Evolutionary conservation across 176 grass and related monocot genomes (phyloP), one percentile per base, ranked within the genome.

Genomic region (Carex myosuroides): DNA sequence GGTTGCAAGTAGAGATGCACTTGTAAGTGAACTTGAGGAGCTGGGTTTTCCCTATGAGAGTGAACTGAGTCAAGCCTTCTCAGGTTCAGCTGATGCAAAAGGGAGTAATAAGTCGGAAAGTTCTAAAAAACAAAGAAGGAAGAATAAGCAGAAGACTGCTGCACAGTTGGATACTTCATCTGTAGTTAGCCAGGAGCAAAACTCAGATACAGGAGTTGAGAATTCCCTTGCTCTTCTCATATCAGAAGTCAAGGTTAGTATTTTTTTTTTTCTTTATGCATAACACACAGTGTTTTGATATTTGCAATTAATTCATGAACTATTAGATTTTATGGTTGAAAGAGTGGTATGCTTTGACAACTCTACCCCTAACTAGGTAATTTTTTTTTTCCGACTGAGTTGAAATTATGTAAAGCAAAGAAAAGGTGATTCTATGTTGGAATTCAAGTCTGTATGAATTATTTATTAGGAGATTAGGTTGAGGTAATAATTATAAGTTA

Each of bases 121-220:
- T 85, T 93, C 91, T 85, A 95, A 94, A 85, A 99, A 95, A 88
- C 93, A 93, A 18, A 82, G 84, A 18, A 82, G 84, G 75, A 99
- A 94, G 81, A 89, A 72, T 80, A 99, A 99, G 85, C 80, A 87
- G 62, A 64, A 65, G 42, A 88, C 88, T 81, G 84, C 84, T 84
- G 44, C 63, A 63, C 84, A 90, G 35, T 88, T 79, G 52, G 89
- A 90, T 59, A 86, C 60, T 79, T 21, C 55, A 14, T 92, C 85
- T 44, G 57, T 88, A 63, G 87, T 95, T 87, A 83, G 57, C 54
- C 85, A 94, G 33, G 85, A 95, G 37, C 67, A 82, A 78, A 84
- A 65, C 60, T 50, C 72, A 8, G 13, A 81, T 32, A 87, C 35
- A 24, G 87, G 68, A 30, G 82, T 87, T 80, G 85, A 84, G 67